Evolutionary conservation across 2,329 filamentous ascomycete species (phyloP).

Genomic region (Ceratocystis papillata): DNA sequence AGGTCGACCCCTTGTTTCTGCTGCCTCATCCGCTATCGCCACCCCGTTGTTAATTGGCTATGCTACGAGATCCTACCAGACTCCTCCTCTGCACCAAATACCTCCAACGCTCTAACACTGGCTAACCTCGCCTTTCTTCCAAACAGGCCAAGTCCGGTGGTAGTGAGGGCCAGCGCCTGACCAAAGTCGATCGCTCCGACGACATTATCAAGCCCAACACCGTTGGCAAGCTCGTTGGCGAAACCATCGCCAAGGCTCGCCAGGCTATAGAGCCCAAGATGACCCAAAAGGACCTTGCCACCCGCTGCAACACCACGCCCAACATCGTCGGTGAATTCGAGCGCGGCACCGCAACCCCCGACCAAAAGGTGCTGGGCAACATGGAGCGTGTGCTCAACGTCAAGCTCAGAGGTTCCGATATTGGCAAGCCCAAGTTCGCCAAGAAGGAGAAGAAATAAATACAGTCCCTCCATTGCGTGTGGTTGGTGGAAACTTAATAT

Average conservation of each 20-base stretch:
- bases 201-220: conserved; percentile 97
- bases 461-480: background rate
- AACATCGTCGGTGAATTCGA: conserved; percentile 76
- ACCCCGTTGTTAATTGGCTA: too few relatives aligned
- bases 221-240: conserved; percentile 66
- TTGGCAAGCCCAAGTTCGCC: conserved; percentile 77
- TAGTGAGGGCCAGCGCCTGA: conserved; percentile 84
- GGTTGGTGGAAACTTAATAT: background rate
- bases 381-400: conserved; percentile 83
- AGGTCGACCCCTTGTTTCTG: background rate
- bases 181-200: conserved; percentile 94
- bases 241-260: conserved; percentile 70
- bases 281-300: conserved; percentile 82
- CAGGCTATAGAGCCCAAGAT: conserved; percentile 81
- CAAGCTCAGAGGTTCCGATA: conserved; percentile 74
- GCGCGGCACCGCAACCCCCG: conserved; percentile 63
- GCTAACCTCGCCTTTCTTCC: conserved; percentile 31
- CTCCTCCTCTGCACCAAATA: background rate
- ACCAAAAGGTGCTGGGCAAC: conserved; percentile 67
- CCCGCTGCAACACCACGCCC: conserved; percentile 78
- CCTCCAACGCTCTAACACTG: background rate
- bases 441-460: conserved; percentile 38
- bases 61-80: background rate
- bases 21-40: background rate
- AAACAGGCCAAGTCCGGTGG: conserved; percentile 28